Evolutionary conservation across 257 asterid genomes (phyloP).

Genomic region (Mentha longifolia): DNA sequence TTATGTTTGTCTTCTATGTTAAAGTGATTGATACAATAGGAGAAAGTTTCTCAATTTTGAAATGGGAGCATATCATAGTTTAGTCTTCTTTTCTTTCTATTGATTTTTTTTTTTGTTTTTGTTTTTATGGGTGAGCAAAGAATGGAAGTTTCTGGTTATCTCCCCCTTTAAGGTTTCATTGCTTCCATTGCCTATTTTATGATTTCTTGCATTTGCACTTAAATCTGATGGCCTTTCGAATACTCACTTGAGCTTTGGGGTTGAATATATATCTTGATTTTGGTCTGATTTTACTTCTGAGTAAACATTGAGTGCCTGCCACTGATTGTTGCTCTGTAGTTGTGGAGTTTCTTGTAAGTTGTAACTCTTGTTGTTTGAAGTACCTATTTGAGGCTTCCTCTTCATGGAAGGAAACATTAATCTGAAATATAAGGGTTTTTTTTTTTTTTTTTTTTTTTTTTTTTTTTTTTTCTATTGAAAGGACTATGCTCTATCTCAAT

Average conservation of each 20-base stretch:
- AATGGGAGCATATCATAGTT: conserved; percentile 1
- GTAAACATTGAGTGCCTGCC: not conserved
- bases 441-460: too few relatives aligned
- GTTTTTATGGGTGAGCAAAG: not conserved
- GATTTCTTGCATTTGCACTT: not conserved
- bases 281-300: not conserved
- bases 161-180: not conserved
- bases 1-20: not conserved
- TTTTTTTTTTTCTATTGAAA: too few relatives aligned
- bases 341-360: not conserved
- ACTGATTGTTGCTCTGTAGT: not conserved
- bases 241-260: not conserved
- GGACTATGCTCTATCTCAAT: not conserved
- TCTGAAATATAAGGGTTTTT: not conserved
- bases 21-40: not conserved
- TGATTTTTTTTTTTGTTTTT: not conserved
- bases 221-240: not conserved
- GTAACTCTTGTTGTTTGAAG: too few relatives aligned
- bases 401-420: not conserved
- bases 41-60: not conserved
- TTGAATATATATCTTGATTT: not conserved
- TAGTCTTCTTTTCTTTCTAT: not conserved
- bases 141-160: not conserved
- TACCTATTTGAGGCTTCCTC: too few relatives aligned
- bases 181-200: not conserved